These are phyloP conservation scores for Nemania sp. DNA, from an alignment of 2,329 filamentous ascomycete species.

Conservation along the genomic window DNA sequence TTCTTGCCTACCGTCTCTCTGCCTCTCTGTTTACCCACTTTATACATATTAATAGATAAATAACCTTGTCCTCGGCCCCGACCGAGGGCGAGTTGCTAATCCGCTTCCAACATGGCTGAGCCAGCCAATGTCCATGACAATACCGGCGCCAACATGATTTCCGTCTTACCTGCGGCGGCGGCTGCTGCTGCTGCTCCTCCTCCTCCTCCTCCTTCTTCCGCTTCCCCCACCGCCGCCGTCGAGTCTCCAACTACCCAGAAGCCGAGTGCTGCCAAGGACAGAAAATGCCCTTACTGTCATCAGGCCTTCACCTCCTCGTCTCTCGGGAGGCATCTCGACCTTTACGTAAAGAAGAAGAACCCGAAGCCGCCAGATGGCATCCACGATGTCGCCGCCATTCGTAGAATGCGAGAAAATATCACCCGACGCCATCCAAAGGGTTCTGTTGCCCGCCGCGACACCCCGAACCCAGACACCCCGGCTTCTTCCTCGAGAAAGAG, in stretches of 20 bases:
- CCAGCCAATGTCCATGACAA: neutral
- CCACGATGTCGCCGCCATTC: constrained; percentile 88
- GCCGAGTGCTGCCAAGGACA: constrained; percentile 73
- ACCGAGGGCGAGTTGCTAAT: constrained; percentile 2
- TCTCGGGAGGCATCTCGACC: constrained; percentile 88
- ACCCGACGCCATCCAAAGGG: constrained; percentile 81
- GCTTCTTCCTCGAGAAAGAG: constrained; percentile 51
- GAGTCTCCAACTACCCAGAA: constrained; percentile 47
- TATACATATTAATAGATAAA: too few species aligned
- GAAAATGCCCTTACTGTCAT: constrained; percentile 83
- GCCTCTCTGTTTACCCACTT: too few species aligned
- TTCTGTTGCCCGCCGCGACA: constrained; percentile 62
- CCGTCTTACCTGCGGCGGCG: too few species aligned
- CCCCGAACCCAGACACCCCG: constrained; percentile 63
- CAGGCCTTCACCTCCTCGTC: constrained; percentile 93
- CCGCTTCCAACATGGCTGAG: constrained; percentile 22
- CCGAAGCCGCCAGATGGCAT: constrained; percentile 84
- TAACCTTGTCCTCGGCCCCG: neutral
- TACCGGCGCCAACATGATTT: neutral
- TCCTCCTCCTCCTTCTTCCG: constrained; percentile 10
- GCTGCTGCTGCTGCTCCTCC: neutral
- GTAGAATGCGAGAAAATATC: constrained; percentile 79
- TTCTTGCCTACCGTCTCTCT: too few species aligned
- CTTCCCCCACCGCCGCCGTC: constrained; percentile 24
- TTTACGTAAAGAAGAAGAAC: constrained; percentile 93